phyloP scores from a whole-genome alignment of 148 eudicot genomes.

The Chenopodium quinoa region DNA sequence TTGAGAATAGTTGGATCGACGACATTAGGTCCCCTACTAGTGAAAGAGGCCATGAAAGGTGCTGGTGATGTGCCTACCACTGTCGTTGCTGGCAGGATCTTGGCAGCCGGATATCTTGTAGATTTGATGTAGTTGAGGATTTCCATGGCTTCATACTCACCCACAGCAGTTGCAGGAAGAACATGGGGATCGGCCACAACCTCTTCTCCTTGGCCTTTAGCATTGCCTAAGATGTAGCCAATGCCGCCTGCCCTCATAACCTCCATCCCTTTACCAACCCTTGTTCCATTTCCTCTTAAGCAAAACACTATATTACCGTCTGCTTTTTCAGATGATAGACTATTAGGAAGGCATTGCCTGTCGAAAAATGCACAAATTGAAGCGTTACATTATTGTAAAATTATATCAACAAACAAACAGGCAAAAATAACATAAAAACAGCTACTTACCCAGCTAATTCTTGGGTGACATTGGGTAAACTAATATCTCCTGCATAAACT shows the following conservation, averaged over 20 bases:
- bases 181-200: conserved; percentile 54
- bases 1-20: conserved; percentile 63
- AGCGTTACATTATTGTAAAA: not conserved
- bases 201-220: conserved; percentile 41
- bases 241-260: conserved; percentile 79
- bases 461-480: conserved; percentile 39
- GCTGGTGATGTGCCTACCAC: conserved; percentile 47
- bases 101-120: conserved; percentile 45
- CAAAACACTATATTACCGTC: conserved; percentile 78
- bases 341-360: conserved; percentile 80
- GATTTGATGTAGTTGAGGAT: conserved; percentile 64
- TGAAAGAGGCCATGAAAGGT: conserved; percentile 71
- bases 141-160: conserved; percentile 30
- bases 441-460: conserved; percentile 47
- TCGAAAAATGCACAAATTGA: conserved; percentile 2
- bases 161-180: conserved; percentile 81
- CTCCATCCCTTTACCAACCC: conserved; percentile 69
- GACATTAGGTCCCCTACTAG: conserved; percentile 67
- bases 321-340: conserved; percentile 56
- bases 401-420: not conserved
- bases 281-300: conserved; percentile 62
- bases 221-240: conserved; percentile 62
- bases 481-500: conserved; percentile 67
- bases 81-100: conserved; percentile 51
- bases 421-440: not conserved